Percentiles rank a stretch among this genome's conserved stretches.
These are phyloP conservation scores for Cordyceps militaris DNA, from an alignment of 2,329 filamentous ascomycete species.

Conservation along the genomic window DNA sequence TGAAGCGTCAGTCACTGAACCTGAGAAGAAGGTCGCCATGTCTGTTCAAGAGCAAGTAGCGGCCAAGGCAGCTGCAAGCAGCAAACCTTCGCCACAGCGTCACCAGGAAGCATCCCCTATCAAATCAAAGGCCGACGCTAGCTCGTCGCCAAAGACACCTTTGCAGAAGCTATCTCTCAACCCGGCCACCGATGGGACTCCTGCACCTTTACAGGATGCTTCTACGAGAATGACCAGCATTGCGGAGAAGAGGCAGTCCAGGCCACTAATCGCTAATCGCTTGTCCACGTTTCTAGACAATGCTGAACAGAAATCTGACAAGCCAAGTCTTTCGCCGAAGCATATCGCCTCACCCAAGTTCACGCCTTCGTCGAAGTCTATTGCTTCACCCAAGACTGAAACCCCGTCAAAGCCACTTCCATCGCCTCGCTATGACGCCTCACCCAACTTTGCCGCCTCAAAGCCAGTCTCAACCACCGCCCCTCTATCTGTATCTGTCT, in stretches of 20 bases:
- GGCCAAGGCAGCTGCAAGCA: conserved; percentile 25
- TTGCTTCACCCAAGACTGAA: background rate
- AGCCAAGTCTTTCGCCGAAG: conserved; percentile 13
- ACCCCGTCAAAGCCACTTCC: background rate
- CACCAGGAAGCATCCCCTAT: conserved; percentile 7
- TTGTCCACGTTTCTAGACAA: conserved; percentile 53
- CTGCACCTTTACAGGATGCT: background rate
- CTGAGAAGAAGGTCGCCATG: conserved; percentile 18
- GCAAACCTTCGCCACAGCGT: conserved; percentile 21
- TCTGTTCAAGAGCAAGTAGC: conserved; percentile 32
- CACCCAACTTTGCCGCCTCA: background rate
- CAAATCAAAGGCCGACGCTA: conserved; percentile 9
- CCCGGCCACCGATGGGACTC: too few relatives aligned
- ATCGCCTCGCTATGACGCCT: background rate
- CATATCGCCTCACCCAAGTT: conserved; percentile 32
- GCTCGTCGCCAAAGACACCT: background rate
- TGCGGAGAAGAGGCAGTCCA: conserved; percentile 6
- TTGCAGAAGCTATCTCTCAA: background rate
- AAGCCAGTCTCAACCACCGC: background rate
- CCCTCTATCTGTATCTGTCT: background rate
- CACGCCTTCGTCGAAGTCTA: conserved; percentile 18
- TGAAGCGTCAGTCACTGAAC: background rate
- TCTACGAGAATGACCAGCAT: background rate
- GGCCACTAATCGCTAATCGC: conserved; percentile 45
- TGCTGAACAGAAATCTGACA: conserved; percentile 21